Conservation (phyloP, 2,329 filamentous ascomycete genomes). For the Fusarium sp. region DNA sequence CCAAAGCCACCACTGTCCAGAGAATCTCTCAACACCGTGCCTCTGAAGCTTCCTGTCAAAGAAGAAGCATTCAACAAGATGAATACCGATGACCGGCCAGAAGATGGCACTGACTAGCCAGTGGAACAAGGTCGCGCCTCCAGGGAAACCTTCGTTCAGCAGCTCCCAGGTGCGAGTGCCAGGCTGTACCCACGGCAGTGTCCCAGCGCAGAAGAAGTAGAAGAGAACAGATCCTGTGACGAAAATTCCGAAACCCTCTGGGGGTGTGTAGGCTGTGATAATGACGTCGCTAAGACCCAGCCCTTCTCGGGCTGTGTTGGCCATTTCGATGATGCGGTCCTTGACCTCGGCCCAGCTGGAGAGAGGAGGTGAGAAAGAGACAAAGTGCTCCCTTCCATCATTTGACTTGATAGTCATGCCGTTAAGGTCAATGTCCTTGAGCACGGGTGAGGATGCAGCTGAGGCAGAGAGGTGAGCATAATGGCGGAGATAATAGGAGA, state of each 20-base stretch:
- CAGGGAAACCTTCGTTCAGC: conserved; percentile 65
- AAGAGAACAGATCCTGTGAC: conserved; percentile 66
- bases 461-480: conserved; percentile 69
- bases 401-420: conserved; percentile 70
- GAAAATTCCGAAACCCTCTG: conserved; percentile 59
- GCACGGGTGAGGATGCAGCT: conserved; percentile 66
- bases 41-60: conserved; percentile 62
- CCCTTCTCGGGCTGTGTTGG: conserved; percentile 64
- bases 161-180: conserved; percentile 63
- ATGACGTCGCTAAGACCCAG: conserved; percentile 68
- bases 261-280: conserved; percentile 56
- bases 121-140: conserved; percentile 68
- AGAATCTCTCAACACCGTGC: conserved; percentile 60
- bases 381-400: conserved; percentile 58
- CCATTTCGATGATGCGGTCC: conserved; percentile 77
- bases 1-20: conserved; percentile 68
- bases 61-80: conserved; percentile 71
- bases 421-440: conserved; percentile 74
- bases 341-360: conserved; percentile 75
- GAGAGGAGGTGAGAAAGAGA: conserved; percentile 79
- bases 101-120: conserved; percentile 70
- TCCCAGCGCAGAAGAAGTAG: conserved; percentile 65
- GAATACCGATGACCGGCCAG: conserved; percentile 70
- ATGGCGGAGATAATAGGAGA: conserved; percentile 82
- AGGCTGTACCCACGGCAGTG: conserved; percentile 61